Evolutionary conservation across 352 stramenopile species (phyloP).

Genomic region (Poterioochromonas sp.): DNA sequence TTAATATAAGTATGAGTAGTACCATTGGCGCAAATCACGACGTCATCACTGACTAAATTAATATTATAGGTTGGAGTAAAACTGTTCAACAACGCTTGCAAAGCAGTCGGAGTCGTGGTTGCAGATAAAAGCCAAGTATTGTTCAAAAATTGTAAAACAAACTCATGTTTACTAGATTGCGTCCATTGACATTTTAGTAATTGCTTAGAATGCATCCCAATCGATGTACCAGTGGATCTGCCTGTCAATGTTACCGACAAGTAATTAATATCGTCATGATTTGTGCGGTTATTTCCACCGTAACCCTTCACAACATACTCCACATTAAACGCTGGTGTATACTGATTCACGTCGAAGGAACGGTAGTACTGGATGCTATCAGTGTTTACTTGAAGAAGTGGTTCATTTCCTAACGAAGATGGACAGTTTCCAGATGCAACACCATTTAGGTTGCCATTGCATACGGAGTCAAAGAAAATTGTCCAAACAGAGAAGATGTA

Average conservation of each 20-base stretch:
- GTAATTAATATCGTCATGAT: conserved; percentile 45
- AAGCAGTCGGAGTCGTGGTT: background rate
- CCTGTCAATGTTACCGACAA: conserved; percentile 47
- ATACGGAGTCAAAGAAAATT: conserved; percentile 52
- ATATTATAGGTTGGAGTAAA: no score
- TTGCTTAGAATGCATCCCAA: conserved; percentile 55
- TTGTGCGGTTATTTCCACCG: conserved; percentile 50
- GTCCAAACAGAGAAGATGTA: conserved; percentile 51
- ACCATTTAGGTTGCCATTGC: conserved; percentile 25
- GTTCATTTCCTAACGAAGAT: conserved; percentile 44
- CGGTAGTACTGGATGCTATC: background rate
- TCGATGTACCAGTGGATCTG: conserved; percentile 41
- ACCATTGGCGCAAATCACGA: background rate
- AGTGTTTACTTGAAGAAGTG: conserved; percentile 33
- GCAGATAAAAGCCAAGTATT: background rate
- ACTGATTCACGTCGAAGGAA: background rate
- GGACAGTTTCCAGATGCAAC: conserved; percentile 40
- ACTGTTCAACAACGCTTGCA: background rate
- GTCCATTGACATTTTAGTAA: conserved; percentile 47
- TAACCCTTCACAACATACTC: conserved; percentile 52
- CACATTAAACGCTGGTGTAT: conserved; percentile 46
- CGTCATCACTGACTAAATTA: background rate
- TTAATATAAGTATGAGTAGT: background rate
- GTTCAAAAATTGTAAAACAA: conserved; percentile 27
- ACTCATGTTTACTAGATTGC: background rate